Evolutionary conservation across 2,329 filamentous ascomycete species (phyloP).

Genomic region (Colletotrichum abscissum): DNA sequence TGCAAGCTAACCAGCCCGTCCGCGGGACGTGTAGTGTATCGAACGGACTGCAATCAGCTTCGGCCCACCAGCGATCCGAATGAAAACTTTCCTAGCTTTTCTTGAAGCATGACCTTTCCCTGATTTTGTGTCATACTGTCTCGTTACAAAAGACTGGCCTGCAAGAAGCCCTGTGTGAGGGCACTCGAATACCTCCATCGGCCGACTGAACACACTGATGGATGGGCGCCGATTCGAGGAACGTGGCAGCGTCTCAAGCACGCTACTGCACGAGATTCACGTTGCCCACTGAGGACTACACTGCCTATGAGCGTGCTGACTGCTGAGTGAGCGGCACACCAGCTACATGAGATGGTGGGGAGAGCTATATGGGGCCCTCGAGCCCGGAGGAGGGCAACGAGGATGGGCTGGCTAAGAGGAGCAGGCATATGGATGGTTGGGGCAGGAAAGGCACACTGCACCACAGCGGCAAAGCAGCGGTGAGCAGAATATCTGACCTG

Average conservation of each 20-base stretch:
- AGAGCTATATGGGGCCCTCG: slow-evolving; percentile 12
- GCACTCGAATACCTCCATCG: neutral
- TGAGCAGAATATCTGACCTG: slow-evolving; percentile 33
- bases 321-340: slow-evolving; percentile 30
- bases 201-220: neutral
- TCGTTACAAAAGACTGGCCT: neutral
- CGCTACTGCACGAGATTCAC: neutral
- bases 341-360: slow-evolving; percentile 20
- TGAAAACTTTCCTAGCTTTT: neutral
- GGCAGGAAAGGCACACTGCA: slow-evolving; percentile 10
- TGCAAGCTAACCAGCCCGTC: neutral
- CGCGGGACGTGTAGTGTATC: neutral
- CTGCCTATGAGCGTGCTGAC: slow-evolving; percentile 7
- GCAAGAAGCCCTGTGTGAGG: neutral
- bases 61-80: neutral
- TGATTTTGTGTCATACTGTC: neutral
- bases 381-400: slow-evolving; percentile 8
- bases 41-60: neutral
- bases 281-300: neutral
- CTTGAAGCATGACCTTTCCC: neutral
- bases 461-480: slow-evolving; percentile 33
- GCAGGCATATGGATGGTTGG: slow-evolving; percentile 12
- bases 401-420: slow-evolving; percentile 6
- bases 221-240: neutral
- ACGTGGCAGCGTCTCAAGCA: neutral